phyloP scores from a whole-genome alignment of 768 basidiomycete genomes.

The Agaricus blazei region DNA sequence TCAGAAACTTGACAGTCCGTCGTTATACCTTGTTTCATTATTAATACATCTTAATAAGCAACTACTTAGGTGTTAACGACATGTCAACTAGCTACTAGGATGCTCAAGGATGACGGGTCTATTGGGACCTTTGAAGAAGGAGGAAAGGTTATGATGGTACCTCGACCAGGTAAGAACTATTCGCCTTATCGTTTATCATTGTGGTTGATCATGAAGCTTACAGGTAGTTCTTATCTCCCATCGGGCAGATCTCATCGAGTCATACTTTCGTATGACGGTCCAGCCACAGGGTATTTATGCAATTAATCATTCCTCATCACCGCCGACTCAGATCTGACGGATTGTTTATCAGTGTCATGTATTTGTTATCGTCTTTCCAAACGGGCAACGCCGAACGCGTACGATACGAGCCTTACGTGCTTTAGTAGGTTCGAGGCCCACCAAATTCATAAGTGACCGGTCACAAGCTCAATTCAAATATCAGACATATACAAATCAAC shows the following conservation, averaged over 20 bases:
- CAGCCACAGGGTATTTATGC: conserved; percentile 27
- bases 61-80: conserved; percentile 41
- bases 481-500: background rate
- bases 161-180: conserved; percentile 48
- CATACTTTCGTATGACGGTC: conserved; percentile 28
- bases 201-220: background rate
- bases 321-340: background rate
- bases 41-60: background rate
- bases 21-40: background rate
- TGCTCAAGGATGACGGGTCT: conserved; percentile 59
- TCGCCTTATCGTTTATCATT: background rate
- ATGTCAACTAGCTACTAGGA: conserved; percentile 66
- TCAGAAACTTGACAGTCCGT: conserved; percentile 45
- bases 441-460: too few relatives aligned
- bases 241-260: conserved; percentile 30
- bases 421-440: background rate
- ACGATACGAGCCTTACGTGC: background rate
- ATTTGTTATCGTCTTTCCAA: background rate
- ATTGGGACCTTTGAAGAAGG: conserved; percentile 63
- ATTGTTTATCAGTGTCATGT: background rate
- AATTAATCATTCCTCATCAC: background rate
- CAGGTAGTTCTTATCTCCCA: conserved; percentile 35
- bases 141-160: conserved; percentile 57
- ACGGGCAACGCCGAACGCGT: background rate
- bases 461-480: background rate